Evolutionary conservation across 106 monocot species (phyloP).

Genomic region (Phalaenopsis aphrodite): DNA sequence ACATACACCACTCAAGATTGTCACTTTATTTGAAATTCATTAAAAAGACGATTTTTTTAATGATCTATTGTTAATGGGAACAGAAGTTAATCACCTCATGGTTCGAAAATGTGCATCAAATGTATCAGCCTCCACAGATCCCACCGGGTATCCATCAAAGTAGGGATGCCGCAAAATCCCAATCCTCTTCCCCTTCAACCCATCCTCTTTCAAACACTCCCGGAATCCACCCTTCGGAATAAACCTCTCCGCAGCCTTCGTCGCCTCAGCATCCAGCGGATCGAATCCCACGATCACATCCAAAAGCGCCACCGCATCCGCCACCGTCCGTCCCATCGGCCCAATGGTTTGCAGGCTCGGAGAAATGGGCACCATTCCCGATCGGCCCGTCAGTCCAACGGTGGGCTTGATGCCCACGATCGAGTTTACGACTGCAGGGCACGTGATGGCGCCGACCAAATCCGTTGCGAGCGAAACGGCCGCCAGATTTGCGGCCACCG

Average conservation of each 20-base stretch:
- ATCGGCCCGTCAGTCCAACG: no score
- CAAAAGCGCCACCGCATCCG: constrained; percentile 53
- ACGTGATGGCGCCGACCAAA: constrained; percentile 69
- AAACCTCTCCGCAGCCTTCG: constrained; percentile 25
- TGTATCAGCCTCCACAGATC: no score
- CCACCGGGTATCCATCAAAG: constrained; percentile 11
- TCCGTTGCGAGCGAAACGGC: constrained; percentile 60
- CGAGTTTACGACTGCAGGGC: constrained; percentile 22
- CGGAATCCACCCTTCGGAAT: constrained; percentile 54
- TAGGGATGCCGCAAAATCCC: constrained; percentile 49
- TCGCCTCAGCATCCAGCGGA: constrained; percentile 34
- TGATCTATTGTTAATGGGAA: no score
- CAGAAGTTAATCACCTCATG: no score
- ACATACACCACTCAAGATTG: no score
- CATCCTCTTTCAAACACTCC: constrained; percentile 41
- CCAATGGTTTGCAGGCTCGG: constrained; percentile 18
- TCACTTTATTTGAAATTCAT: no score
- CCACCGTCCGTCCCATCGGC: constrained; percentile 53
- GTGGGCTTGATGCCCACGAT: no score
- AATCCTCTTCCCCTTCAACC: constrained; percentile 60
- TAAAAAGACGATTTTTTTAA: no score
- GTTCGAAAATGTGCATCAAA: no score
- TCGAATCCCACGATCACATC: constrained; percentile 16
- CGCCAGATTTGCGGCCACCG: constrained; percentile 65
- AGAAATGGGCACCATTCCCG: no score